phyloP scores from a whole-genome alignment of 78 protist genomes.

The Isochrysis galbana region DNA sequence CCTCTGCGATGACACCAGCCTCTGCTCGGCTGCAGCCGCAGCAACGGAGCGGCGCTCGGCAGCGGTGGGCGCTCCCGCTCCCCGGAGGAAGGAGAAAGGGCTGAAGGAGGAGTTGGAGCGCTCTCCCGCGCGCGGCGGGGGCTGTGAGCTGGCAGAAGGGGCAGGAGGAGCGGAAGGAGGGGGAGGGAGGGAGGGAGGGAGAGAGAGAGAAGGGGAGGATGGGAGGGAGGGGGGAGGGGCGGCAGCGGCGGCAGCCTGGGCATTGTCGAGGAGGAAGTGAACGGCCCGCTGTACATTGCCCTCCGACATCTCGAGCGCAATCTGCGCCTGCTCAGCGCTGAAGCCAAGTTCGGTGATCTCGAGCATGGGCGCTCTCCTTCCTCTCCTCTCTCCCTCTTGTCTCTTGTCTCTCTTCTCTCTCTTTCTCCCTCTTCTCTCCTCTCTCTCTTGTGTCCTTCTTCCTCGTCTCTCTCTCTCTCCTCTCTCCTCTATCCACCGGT shows the following conservation, averaged over 20 bases:
- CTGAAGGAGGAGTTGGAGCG: neutral
- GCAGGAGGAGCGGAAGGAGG: neutral
- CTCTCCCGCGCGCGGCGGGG: neutral
- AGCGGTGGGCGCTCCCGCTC: neutral
- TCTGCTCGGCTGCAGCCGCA: neutral
- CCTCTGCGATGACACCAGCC: neutral
- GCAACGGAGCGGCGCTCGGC: neutral
- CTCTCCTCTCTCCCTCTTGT: too few relatives aligned
- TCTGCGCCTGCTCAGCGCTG: neutral
- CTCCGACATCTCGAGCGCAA: neutral
- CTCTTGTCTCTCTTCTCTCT: too few relatives aligned
- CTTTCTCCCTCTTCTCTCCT: too few relatives aligned
- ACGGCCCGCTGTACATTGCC: neutral
- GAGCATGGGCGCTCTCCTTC: too few relatives aligned
- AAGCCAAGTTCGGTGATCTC: neutral
- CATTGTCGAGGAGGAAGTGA: neutral
- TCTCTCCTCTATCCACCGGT: too few relatives aligned
- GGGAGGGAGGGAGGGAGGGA: neutral
- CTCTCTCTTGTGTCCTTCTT: too few relatives aligned
- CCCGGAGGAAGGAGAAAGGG: neutral
- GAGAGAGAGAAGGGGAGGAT: neutral
- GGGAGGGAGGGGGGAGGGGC: neutral
- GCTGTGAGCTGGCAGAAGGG: neutral
- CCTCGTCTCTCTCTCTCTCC: too few relatives aligned
- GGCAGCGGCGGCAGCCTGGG: neutral